Conservation (phyloP, 306 rosid genomes). For the Arachis hypogaea region DNA sequence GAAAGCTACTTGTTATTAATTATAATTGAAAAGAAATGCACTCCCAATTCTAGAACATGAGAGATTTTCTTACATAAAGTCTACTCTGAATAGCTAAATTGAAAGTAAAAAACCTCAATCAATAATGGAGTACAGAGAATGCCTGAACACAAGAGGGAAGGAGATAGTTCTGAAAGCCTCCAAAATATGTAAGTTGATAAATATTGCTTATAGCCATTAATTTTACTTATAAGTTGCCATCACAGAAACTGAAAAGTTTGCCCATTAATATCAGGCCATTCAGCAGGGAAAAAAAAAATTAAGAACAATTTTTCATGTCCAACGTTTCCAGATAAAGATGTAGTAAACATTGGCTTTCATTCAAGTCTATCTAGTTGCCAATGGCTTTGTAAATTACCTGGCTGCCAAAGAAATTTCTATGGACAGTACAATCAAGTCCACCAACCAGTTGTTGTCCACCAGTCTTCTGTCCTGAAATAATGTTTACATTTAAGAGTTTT, state of each 20-base stretch:
- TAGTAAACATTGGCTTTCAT: background rate
- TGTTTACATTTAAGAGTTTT: constrained; percentile 6
- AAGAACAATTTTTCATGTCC: background rate
- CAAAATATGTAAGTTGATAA: background rate
- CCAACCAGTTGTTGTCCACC: constrained; percentile 94
- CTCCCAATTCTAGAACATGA: background rate
- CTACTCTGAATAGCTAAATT: background rate
- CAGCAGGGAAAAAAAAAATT: background rate
- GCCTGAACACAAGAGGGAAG: background rate
- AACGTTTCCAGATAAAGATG: background rate
- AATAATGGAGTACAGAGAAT: background rate
- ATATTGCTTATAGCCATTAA: background rate
- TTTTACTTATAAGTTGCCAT: background rate
- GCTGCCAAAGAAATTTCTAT: constrained; percentile 95
- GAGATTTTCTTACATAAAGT: background rate
- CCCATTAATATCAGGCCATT: background rate
- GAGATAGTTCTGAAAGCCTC: constrained; percentile 1
- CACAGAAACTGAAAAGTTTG: background rate
- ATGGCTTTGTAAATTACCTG: constrained; percentile 58
- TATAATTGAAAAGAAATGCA: background rate
- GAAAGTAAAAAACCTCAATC: constrained; percentile 13
- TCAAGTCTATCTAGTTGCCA: constrained; percentile 2
- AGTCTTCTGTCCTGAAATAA: constrained; percentile 81
- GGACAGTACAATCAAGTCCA: constrained; percentile 94
- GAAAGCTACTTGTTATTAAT: background rate